Evolutionary conservation across 805 yeast species (phyloP), one percentile per base, ranked within the genome.

Genomic region (Clavispora carvajalis): DNA sequence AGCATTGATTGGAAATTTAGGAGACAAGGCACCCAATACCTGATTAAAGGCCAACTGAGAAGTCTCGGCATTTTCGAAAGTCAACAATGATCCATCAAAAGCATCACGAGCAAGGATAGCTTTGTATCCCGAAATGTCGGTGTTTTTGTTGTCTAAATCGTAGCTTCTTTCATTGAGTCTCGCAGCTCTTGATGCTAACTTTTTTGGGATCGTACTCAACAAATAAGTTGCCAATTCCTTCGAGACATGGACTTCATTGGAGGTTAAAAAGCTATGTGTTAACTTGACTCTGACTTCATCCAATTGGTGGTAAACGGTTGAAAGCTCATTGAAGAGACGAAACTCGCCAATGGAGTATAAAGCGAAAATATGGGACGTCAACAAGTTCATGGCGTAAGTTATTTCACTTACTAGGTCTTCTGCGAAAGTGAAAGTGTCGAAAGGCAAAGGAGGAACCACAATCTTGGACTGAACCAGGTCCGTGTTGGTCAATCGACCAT

Each of bases 291-390:
- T 65, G 28, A 77, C 67, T 41, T 78, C 78, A 49, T 82, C 82
- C 46, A 85, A 61, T 35, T 76, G 74, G 31, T 71, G 62, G 57
- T 78, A 83, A 29, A 82, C 65, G 11, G 57, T 60, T 2, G 71
- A 62, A 47, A 85, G 67, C 47, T 77, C 79, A 43, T 71, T 69
- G 61, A 76, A 82, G 33, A 82, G 67, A n/a, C 73, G 64, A 48
- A 79, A 80, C 54, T 84, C 86, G 33, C 85, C 84, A 48, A 77
- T 74, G 0, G 90, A 77, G 60, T 84, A 85, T 52, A 83, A 67
- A 0, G 86, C 77, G 59, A 75, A 84, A 36, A 83, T 74, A 49
- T 83, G 85, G 7, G 83, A 71, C 11, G 79, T 69, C 39, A 85
- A 62, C 34, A 80, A 71, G 16, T 74, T 69, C 46, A 83, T 59